Conservation (phyloP, 73 alveolate genomes). For the Stentor coeruleus region DNA sequence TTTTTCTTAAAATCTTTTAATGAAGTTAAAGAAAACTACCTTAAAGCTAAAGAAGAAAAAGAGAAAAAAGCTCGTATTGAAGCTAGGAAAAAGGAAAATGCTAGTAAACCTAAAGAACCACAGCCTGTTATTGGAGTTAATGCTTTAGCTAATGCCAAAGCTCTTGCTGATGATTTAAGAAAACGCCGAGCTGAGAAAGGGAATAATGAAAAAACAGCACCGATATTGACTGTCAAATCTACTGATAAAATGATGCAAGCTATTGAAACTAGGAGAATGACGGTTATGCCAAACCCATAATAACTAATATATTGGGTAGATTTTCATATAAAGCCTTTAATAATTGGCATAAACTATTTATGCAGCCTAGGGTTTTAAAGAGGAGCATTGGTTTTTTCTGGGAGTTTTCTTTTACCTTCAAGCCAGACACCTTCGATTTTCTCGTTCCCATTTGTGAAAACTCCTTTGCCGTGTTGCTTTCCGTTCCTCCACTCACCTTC, state of each 20-base stretch:
- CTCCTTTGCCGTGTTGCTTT: slow-evolving; percentile 21
- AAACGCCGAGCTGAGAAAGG: neutral
- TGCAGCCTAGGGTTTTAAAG: too few species aligned
- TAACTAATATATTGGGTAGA: neutral
- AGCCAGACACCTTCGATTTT: neutral
- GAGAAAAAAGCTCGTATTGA: slow-evolving; percentile 24
- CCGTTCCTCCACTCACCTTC: slow-evolving; percentile 6
- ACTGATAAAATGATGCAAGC: slow-evolving; percentile 13
- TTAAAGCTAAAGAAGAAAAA: neutral
- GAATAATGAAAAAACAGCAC: neutral
- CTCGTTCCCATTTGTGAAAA: neutral
- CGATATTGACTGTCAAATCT: neutral
- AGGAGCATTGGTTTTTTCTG: neutral
- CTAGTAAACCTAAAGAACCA: neutral
- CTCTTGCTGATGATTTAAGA: slow-evolving; percentile 9
- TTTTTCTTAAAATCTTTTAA: neutral
- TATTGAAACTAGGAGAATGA: slow-evolving; percentile 3
- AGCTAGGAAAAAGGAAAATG: slow-evolving; percentile 8
- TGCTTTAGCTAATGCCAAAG: slow-evolving; percentile 19
- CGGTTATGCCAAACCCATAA: neutral
- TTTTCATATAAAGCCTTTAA: too few species aligned
- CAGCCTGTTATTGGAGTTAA: neutral
- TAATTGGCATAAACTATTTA: too few species aligned
- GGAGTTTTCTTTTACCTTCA: neutral
- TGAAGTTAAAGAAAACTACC: neutral